Evolutionary conservation across 306 rosid genomes (phyloP).

Genomic region (Prunus salicina): DNA sequence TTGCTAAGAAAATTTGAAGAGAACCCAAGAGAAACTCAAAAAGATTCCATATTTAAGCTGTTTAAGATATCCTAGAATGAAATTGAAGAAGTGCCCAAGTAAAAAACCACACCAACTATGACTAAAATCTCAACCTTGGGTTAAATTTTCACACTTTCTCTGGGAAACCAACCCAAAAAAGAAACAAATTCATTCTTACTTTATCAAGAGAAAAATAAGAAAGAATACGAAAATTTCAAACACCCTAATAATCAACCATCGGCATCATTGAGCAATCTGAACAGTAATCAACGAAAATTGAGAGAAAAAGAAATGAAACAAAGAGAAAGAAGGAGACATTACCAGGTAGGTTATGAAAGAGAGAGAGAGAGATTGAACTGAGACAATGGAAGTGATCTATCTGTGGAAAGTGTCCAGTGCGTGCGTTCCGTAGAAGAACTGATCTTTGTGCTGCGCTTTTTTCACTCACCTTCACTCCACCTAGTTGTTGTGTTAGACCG

Average conservation of each 20-base stretch:
- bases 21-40: background rate
- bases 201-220: background rate
- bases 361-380: background rate
- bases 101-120: background rate
- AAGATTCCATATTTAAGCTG: background rate
- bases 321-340: slow-evolving; percentile 10
- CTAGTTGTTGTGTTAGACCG: background rate
- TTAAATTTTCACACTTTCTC: background rate
- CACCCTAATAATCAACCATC: background rate
- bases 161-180: slow-evolving; percentile 2
- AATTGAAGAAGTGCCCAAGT: background rate
- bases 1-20: background rate
- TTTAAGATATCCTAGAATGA: background rate
- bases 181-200: background rate
- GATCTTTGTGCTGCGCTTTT: background rate
- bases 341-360: slow-evolving; percentile 15
- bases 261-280: slow-evolving; percentile 1
- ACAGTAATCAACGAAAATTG: background rate
- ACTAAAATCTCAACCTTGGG: background rate
- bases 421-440: background rate
- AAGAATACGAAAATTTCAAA: background rate
- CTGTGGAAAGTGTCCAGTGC: background rate
- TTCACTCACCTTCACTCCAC: background rate
- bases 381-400: background rate
- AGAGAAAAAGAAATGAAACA: background rate